These are phyloP conservation scores for Microcyclospora pomicola DNA, from an alignment of 2,329 filamentous ascomycete genomes.

Conservation along the genomic window DNA sequence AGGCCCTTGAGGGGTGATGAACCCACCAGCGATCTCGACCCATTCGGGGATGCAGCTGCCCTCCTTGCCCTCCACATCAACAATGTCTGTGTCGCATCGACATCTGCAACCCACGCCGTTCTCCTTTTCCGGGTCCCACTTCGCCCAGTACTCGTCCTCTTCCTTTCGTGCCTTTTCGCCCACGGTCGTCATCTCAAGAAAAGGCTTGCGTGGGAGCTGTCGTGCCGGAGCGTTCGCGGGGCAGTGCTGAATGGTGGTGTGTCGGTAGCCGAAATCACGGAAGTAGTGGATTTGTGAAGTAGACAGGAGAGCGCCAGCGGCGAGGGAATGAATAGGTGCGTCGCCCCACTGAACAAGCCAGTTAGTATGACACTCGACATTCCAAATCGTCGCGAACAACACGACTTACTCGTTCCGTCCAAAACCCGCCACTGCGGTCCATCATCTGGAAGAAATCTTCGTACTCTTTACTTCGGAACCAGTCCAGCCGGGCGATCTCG, in stretches of 20 bases:
- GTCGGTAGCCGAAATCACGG: slow-evolving; percentile 94
- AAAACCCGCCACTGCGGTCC: slow-evolving; percentile 95
- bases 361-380: no score
- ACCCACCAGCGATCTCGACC: slow-evolving; percentile 94
- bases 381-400: neutral
- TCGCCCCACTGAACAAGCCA: slow-evolving; percentile 70
- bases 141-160: slow-evolving; percentile 94
- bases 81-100: slow-evolving; percentile 91
- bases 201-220: slow-evolving; percentile 69
- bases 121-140: slow-evolving; percentile 73
- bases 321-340: slow-evolving; percentile 93
- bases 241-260: slow-evolving; percentile 98
- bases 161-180: slow-evolving; percentile 68
- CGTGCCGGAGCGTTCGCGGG: slow-evolving; percentile 85
- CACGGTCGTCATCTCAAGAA: slow-evolving; percentile 34
- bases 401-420: slow-evolving; percentile 80
- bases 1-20: slow-evolving; percentile 34
- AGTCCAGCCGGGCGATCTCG: slow-evolving; percentile 86
- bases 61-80: slow-evolving; percentile 94
- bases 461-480: slow-evolving; percentile 95
- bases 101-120: slow-evolving; percentile 96
- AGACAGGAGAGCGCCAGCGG: slow-evolving; percentile 72
- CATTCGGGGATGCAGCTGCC: slow-evolving; percentile 90
- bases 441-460: slow-evolving; percentile 98
- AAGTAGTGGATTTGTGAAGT: slow-evolving; percentile 92